Percentiles rank a stretch among this genome's conserved stretches.
Evolutionary conservation across 176 grass and related monocot genomes (phyloP).

Genomic region (Carex cristatella): DNA sequence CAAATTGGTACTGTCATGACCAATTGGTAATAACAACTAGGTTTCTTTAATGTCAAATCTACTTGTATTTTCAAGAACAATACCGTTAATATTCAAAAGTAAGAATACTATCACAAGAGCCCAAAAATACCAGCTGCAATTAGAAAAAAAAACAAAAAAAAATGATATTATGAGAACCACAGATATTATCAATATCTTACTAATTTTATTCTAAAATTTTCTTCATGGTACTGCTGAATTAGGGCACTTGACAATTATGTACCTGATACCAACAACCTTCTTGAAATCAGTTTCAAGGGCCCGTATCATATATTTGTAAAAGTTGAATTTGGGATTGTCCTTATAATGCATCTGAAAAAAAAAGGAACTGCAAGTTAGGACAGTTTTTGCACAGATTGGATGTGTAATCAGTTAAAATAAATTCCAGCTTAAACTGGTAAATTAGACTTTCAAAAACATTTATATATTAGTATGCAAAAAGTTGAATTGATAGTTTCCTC

Average conservation of each 20-base stretch:
- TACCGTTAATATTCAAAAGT: conserved; percentile 74
- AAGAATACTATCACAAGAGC: conserved; percentile 71
- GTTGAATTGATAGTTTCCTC: not conserved
- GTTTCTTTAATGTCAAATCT: not conserved
- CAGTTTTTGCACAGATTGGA: not conserved
- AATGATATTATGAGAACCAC: not conserved
- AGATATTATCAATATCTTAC: not conserved
- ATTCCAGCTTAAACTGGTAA: not conserved
- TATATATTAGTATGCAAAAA: not conserved
- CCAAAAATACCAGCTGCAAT: conserved; percentile 86
- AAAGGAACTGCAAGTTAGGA: not conserved
- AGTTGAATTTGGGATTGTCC: conserved; percentile 68
- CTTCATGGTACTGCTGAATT: not conserved
- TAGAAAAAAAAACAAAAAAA: conserved; percentile 9
- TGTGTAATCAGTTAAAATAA: not conserved
- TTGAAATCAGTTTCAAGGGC: conserved; percentile 77
- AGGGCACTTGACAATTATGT: not conserved
- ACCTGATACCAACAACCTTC: conserved; percentile 88
- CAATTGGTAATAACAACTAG: not conserved
- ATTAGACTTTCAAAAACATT: not conserved
- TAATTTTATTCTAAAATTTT: not conserved
- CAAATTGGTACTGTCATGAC: not conserved
- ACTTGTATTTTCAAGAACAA: not conserved
- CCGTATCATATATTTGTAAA: conserved; percentile 85
- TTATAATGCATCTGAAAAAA: conserved; percentile 52